Evolutionary conservation across 2,329 filamentous ascomycete genomes (phyloP).

Genomic region (Malbranchea cinnamomea): DNA sequence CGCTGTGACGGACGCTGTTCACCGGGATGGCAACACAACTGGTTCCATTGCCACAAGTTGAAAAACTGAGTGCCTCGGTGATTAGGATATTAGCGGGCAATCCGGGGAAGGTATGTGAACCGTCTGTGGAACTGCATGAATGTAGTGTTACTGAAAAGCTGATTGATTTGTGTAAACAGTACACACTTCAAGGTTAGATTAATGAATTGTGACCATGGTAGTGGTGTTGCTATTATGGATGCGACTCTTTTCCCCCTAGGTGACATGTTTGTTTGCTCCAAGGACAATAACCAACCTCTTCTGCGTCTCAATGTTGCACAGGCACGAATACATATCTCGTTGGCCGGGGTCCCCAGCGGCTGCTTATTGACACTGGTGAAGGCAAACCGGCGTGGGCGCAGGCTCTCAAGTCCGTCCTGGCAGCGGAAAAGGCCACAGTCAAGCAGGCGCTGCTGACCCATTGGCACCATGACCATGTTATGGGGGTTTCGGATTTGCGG

Average conservation of each 20-base stretch:
- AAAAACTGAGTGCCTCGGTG: conserved; percentile 61
- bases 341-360: conserved; percentile 54
- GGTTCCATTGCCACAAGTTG: conserved; percentile 53
- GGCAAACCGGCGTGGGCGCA: conserved; percentile 60
- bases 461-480: conserved; percentile 79
- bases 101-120: conserved; percentile 60
- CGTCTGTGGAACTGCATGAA: too few relatives aligned
- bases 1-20: too few relatives aligned
- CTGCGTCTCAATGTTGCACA: conserved; percentile 12
- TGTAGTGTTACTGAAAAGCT: conserved; percentile 1
- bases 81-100: conserved; percentile 83
- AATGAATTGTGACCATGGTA: background rate
- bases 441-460: conserved; percentile 67
- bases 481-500: conserved; percentile 57
- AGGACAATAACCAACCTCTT: too few relatives aligned
- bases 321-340: conserved; percentile 92
- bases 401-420: conserved; percentile 49
- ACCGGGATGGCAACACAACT: conserved; percentile 45
- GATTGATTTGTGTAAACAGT: conserved; percentile 18
- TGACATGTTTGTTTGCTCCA: too few relatives aligned
- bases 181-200: conserved; percentile 42
- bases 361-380: conserved; percentile 84
- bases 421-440: conserved; percentile 52
- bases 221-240: too few relatives aligned
- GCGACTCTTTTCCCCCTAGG: too few relatives aligned